Conservation (phyloP, 208 protist genomes). For the Crithidia bombi region DNA sequence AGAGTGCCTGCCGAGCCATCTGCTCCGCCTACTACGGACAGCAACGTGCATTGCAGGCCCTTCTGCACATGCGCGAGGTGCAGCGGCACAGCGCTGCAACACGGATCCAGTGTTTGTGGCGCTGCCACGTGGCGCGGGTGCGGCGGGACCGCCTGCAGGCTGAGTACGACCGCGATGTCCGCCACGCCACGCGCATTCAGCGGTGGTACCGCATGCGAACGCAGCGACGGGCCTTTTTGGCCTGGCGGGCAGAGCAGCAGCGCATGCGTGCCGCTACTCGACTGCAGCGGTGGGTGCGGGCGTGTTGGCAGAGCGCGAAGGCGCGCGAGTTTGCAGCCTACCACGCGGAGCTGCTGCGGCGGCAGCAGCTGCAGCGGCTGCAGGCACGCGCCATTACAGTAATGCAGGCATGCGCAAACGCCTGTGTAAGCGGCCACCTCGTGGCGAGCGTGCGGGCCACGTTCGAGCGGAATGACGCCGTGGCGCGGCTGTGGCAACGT, state of each 20-base stretch:
- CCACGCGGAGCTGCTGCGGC: conserved; percentile 58
- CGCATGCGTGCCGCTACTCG: conserved; percentile 45
- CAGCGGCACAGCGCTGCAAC: conserved; percentile 48
- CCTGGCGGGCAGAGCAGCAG: conserved; percentile 45
- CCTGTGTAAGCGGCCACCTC: conserved; percentile 46
- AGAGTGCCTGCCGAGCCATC: conserved; percentile 53
- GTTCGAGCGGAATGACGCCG: conserved; percentile 44
- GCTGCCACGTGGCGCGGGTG: conserved; percentile 64
- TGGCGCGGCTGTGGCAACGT: conserved; percentile 59
- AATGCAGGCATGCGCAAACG: conserved; percentile 56
- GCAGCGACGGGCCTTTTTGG: conserved; percentile 55
- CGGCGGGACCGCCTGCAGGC: conserved; percentile 64
- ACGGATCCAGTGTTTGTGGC: conserved; percentile 80
- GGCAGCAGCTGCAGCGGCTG: conserved; percentile 49
- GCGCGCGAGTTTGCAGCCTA: conserved; percentile 71
- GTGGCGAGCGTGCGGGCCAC: conserved; percentile 57
- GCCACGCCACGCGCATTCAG: conserved; percentile 60
- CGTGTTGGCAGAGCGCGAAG: conserved; percentile 47
- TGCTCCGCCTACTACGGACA: conserved; percentile 41
- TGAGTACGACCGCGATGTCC: conserved; percentile 48
- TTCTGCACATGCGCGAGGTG: conserved; percentile 34
- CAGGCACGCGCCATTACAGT: conserved; percentile 44
- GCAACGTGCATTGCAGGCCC: conserved; percentile 30
- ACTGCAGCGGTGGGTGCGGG: conserved; percentile 68
- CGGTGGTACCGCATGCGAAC: conserved; percentile 70